Conservation (phyloP, 768 basidiomycete genomes). For the Tremella fuciformis region DNA sequence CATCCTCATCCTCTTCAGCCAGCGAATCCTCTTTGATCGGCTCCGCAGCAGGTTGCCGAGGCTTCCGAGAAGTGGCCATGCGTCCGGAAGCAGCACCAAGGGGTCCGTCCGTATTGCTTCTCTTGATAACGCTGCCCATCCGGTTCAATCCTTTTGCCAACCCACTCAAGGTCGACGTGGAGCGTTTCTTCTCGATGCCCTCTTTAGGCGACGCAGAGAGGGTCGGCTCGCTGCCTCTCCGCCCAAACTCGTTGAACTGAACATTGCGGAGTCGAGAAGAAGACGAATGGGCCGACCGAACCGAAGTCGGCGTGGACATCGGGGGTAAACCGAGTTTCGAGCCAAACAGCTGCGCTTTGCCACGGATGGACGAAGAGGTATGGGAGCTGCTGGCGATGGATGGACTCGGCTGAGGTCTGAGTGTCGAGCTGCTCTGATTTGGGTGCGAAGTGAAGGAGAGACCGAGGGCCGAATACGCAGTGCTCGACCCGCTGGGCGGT, state of each 20-base stretch:
- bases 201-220: not conserved
- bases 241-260: too few relatives aligned
- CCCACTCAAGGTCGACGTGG: not conserved
- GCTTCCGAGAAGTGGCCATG: not conserved
- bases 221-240: too few relatives aligned
- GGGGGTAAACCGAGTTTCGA: not conserved
- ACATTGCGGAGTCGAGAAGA: too few relatives aligned
- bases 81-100: constrained; percentile 12
- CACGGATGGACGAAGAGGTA: not conserved
- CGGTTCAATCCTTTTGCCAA: constrained; percentile 33
- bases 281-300: too few relatives aligned
- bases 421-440: constrained; percentile 1
- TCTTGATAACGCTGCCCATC: constrained; percentile 36
- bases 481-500: not conserved
- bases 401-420: not conserved
- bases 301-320: too few relatives aligned
- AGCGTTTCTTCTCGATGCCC: not conserved
- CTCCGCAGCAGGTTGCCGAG: too few relatives aligned
- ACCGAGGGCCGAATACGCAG: not conserved
- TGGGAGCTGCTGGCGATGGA: not conserved
- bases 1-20: constrained; percentile 16
- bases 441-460: not conserved
- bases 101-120: not conserved
- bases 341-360: not conserved
- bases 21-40: not conserved